These are phyloP conservation scores for Scedosporium apiospermum DNA, from an alignment of 2,329 filamentous ascomycete species.

Conservation along the genomic window DNA sequence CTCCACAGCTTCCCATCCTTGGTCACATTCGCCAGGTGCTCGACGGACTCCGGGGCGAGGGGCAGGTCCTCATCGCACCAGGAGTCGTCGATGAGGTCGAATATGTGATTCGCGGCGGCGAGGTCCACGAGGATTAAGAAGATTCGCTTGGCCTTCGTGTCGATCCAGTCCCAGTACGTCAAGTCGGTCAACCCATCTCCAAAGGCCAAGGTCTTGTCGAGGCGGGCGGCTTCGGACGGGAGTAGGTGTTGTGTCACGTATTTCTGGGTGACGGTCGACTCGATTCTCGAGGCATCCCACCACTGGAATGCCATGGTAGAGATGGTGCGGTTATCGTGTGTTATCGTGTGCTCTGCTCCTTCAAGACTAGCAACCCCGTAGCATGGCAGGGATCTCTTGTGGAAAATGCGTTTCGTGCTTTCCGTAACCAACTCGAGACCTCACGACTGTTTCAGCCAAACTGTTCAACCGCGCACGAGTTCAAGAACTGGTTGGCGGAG, in stretches of 20 bases:
- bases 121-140: slow-evolving; percentile 65
- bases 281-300: slow-evolving; percentile 64
- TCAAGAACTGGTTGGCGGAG: not conserved
- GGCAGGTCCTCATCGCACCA: slow-evolving; percentile 72
- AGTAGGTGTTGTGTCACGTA: slow-evolving; percentile 58
- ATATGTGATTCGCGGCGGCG: slow-evolving; percentile 63
- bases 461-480: not conserved
- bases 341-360: not conserved
- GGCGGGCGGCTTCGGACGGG: slow-evolving; percentile 50
- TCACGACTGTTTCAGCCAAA: too few species aligned
- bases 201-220: slow-evolving; percentile 56
- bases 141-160: slow-evolving; percentile 56
- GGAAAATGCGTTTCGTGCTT: not conserved
- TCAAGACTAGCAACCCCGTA: not conserved
- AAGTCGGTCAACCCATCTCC: slow-evolving; percentile 59
- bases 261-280: slow-evolving; percentile 57
- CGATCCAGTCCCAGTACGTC: slow-evolving; percentile 72
- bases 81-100: slow-evolving; percentile 63
- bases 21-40: slow-evolving; percentile 50
- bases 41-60: slow-evolving; percentile 54
- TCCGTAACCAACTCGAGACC: too few species aligned
- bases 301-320: slow-evolving; percentile 34
- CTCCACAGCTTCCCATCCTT: slow-evolving; percentile 55
- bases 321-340: not conserved
- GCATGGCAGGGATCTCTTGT: not conserved